Evolutionary conservation across 306 rosid genomes (phyloP).

Genomic region (Gynostemma pentaphyllum): DNA sequence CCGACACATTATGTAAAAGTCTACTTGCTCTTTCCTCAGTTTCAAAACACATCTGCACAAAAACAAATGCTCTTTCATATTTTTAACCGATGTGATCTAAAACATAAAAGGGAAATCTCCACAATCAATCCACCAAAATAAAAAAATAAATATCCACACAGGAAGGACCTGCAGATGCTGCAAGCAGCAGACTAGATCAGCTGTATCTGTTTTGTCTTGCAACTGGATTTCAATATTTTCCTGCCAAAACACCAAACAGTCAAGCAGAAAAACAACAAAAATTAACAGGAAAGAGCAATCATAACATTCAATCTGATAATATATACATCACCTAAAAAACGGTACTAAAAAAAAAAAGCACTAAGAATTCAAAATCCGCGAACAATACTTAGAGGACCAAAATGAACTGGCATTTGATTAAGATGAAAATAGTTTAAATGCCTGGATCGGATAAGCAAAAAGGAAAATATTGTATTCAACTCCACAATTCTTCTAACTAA

Average conservation of each 20-base stretch:
- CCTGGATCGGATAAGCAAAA: not conserved
- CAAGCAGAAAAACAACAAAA: not conserved
- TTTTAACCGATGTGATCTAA: not conserved
- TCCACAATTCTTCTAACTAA: not conserved
- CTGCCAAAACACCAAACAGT: slow-evolving; percentile 25
- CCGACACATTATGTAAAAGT: slow-evolving; percentile 72
- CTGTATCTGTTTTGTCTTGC: slow-evolving; percentile 48
- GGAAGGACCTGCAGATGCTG: slow-evolving; percentile 81
- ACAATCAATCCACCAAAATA: slow-evolving; percentile 2
- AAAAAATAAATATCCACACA: not conserved
- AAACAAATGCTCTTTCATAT: slow-evolving; percentile 14
- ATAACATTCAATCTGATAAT: not conserved
- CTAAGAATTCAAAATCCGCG: not conserved
- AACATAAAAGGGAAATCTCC: not conserved
- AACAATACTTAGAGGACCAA: not conserved
- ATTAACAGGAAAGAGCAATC: not conserved
- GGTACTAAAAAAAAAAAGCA: not conserved
- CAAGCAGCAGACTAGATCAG: slow-evolving; percentile 89
- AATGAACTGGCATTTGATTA: not conserved
- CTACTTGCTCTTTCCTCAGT: slow-evolving; percentile 82
- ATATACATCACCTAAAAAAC: not conserved
- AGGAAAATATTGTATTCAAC: not conserved
- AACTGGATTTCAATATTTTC: slow-evolving; percentile 42
- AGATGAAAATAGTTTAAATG: not conserved
- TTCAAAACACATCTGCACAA: slow-evolving; percentile 74